Conservation (phyloP, 441 rosid species). For the Francoa sonchifolia region DNA sequence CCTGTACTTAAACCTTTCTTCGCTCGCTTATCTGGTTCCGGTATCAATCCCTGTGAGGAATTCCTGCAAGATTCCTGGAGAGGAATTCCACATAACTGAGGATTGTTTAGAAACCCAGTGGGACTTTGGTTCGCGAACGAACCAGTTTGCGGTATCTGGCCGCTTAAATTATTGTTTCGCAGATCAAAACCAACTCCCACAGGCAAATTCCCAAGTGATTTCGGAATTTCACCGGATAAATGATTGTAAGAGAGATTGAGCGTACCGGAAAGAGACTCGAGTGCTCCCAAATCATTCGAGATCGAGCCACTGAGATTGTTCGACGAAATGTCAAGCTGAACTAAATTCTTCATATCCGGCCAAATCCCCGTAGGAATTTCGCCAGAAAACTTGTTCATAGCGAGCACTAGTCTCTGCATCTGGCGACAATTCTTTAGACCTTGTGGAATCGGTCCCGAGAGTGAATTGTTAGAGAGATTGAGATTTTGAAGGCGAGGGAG, state of each 20-base stretch:
- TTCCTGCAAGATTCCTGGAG: slow-evolving; percentile 61
- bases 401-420: slow-evolving; percentile 59
- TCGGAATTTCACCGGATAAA: slow-evolving; percentile 61
- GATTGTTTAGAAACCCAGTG: slow-evolving; percentile 74
- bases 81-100: slow-evolving; percentile 77
- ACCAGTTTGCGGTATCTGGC: slow-evolving; percentile 84
- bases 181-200: slow-evolving; percentile 78
- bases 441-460: slow-evolving; percentile 54
- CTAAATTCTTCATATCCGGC: slow-evolving; percentile 47
- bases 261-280: slow-evolving; percentile 48
- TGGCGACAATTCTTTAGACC: slow-evolving; percentile 49
- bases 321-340: slow-evolving; percentile 74
- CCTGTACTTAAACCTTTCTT: slow-evolving; percentile 53
- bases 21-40: slow-evolving; percentile 14
- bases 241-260: slow-evolving; percentile 71
- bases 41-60: slow-evolving; percentile 22
- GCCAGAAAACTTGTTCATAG: slow-evolving; percentile 51
- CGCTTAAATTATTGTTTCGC: slow-evolving; percentile 59
- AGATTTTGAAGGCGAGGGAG: slow-evolving; percentile 64
- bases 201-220: slow-evolving; percentile 57
- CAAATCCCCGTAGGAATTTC: slow-evolving; percentile 60
- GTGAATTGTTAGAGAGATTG: slow-evolving; percentile 67
- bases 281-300: slow-evolving; percentile 52
- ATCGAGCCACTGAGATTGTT: slow-evolving; percentile 53
- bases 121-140: slow-evolving; percentile 92